Evolutionary conservation across 2,329 filamentous ascomycete species (phyloP).

Genomic region (Xylariaceae sp.): DNA sequence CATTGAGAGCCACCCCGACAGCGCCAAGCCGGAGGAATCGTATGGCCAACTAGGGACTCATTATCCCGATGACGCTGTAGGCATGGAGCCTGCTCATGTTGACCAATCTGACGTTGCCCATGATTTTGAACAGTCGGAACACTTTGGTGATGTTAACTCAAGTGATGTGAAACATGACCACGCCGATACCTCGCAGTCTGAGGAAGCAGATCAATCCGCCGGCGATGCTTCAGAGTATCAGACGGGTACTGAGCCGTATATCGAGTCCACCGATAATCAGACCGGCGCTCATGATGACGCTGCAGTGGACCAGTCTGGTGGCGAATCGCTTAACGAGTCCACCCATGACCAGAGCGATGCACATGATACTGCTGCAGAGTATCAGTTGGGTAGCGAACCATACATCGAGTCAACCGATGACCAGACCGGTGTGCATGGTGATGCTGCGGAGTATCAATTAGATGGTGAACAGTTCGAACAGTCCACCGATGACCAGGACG

Average conservation of each 20-base stretch:
- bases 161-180: slow-evolving; percentile 10
- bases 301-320: slow-evolving; percentile 1
- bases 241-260: slow-evolving; percentile 20
- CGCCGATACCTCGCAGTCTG: slow-evolving; percentile 2
- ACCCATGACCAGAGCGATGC: slow-evolving; percentile 13
- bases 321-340: slow-evolving; percentile 13
- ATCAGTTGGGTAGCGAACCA: slow-evolving; percentile 22
- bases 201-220: slow-evolving; percentile 10
- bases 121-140: slow-evolving; percentile 4
- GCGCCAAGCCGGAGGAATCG: slow-evolving; percentile 2
- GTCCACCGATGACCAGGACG: slow-evolving; percentile 16
- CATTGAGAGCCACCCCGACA: not conserved
- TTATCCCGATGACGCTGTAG: slow-evolving; percentile 7
- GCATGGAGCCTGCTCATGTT: slow-evolving; percentile 8
- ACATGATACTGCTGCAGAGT: slow-evolving; percentile 10
- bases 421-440: not conserved
- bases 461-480: slow-evolving; percentile 13
- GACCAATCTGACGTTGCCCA: slow-evolving; percentile 1
- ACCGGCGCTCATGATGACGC: slow-evolving; percentile 8
- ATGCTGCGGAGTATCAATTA: slow-evolving; percentile 1
- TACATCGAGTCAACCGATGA: slow-evolving; percentile 23
- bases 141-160: slow-evolving; percentile 2
- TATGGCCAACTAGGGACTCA: slow-evolving; percentile 1
- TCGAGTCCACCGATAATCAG: slow-evolving; percentile 22
- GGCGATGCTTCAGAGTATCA: slow-evolving; percentile 18